These are phyloP conservation scores for Rhizopogon hawkerae DNA, from an alignment of 1,284 basidiomycete genomes.

Conservation along the genomic window DNA sequence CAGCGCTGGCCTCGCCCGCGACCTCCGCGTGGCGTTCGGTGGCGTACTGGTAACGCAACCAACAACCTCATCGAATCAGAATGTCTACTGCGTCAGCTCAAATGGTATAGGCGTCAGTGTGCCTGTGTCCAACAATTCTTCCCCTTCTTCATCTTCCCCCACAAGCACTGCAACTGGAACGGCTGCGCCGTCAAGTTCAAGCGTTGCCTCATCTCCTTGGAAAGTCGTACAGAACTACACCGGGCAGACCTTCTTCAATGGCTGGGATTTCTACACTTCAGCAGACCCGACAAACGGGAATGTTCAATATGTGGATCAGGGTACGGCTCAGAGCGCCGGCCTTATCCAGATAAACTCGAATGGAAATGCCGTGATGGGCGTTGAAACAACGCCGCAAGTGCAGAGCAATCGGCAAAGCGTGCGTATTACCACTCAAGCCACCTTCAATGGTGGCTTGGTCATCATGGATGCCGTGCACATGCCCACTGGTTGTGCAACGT, in stretches of 20 bases:
- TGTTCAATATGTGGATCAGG: slow-evolving; percentile 50
- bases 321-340: slow-evolving; percentile 41
- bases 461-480: slow-evolving; percentile 84
- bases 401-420: slow-evolving; percentile 61
- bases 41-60: slow-evolving; percentile 36
- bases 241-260: slow-evolving; percentile 68
- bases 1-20: slow-evolving; percentile 54
- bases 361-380: slow-evolving; percentile 73
- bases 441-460: slow-evolving; percentile 57
- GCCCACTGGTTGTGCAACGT: slow-evolving; percentile 83
- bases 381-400: slow-evolving; percentile 73
- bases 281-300: slow-evolving; percentile 76
- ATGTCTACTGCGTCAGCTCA: slow-evolving; percentile 25
- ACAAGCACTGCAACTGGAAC: slow-evolving; percentile 17
- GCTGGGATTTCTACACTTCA: slow-evolving; percentile 67
- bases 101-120: slow-evolving; percentile 20
- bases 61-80: slow-evolving; percentile 18
- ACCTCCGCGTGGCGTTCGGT: slow-evolving; percentile 56
- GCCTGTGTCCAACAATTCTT: slow-evolving; percentile 12
- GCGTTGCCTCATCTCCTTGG: slow-evolving; percentile 28
- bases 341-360: slow-evolving; percentile 53
- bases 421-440: slow-evolving; percentile 60
- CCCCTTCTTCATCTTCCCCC: slow-evolving; percentile 10
- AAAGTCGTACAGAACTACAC: slow-evolving; percentile 31
- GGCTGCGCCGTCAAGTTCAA: slow-evolving; percentile 11